A percentile compares a stretch with the other conserved stretches of the same genome.
phyloP scores from a whole-genome alignment of 106 monocot species.

The Hemerocallis citrina region DNA sequence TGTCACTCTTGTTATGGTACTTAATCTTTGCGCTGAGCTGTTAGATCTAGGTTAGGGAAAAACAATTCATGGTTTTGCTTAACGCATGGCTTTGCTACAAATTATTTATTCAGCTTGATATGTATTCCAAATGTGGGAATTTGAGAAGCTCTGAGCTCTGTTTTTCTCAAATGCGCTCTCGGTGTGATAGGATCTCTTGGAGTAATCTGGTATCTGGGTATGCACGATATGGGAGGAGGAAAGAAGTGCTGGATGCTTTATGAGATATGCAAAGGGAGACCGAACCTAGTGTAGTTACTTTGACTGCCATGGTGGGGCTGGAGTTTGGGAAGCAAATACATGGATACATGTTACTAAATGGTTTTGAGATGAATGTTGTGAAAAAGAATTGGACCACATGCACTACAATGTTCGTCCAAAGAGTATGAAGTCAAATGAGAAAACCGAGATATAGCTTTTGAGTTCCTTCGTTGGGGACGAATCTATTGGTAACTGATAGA shows the following conservation, averaged over 20 bases:
- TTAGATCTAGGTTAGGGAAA: constrained; percentile 55
- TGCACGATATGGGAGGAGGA: constrained; percentile 47
- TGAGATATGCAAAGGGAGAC: constrained; percentile 48
- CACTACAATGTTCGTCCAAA: constrained; percentile 62
- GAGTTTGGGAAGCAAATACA: constrained; percentile 74
- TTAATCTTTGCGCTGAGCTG: constrained; percentile 56
- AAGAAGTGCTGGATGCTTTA: constrained; percentile 52
- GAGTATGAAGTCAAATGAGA: no score
- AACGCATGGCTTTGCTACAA: constrained; percentile 23
- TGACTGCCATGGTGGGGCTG: constrained; percentile 35
- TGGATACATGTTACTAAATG: constrained; percentile 53
- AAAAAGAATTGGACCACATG: constrained; percentile 62
- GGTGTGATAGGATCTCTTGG: constrained; percentile 64
- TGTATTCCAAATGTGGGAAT: constrained; percentile 84
- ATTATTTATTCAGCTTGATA: constrained; percentile 42
- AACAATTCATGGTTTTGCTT: constrained; percentile 62
- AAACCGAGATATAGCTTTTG: no score
- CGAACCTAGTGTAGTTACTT: constrained; percentile 53
- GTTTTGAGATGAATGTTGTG: constrained; percentile 38
- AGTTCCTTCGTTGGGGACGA: no score
- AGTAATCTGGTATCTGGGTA: constrained; percentile 61
- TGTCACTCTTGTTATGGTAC: constrained; percentile 40
- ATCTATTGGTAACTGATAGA: no score
- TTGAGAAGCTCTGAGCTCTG: constrained; percentile 41
- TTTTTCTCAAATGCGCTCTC: constrained; percentile 30